Conservation (phyloP, 805 yeast genomes). For the Candida oleophila region DNA sequence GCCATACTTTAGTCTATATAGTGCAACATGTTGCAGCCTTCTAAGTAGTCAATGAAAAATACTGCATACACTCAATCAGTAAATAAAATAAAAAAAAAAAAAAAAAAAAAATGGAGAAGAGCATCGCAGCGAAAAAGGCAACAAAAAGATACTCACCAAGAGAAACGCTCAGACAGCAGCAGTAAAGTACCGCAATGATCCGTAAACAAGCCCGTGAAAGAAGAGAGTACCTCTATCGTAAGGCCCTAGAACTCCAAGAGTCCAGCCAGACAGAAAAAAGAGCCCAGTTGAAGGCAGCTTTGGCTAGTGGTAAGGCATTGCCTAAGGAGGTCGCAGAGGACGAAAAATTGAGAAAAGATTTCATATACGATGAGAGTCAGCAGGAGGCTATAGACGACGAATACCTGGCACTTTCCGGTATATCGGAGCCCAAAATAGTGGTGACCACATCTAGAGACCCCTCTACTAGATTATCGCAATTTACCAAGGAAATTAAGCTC, state of each 20-base stretch:
- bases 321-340: constrained; percentile 92
- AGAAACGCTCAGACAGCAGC: too few species aligned
- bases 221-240: constrained; percentile 86
- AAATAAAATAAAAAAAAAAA: too few species aligned
- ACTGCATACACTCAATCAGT: neutral
- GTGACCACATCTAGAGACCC: constrained; percentile 96
- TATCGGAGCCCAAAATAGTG: constrained; percentile 84
- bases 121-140: neutral
- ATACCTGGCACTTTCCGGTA: constrained; percentile 82
- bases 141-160: too few species aligned
- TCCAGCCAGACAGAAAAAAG: constrained; percentile 82
- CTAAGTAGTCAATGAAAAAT: neutral
- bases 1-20: too few species aligned
- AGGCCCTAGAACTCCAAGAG: constrained; percentile 88
- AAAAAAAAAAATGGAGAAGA: neutral
- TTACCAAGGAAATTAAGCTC: constrained; percentile 86
- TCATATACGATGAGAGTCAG: constrained; percentile 79
- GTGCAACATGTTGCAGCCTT: neutral
- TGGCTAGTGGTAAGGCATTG: constrained; percentile 88
- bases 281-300: constrained; percentile 79
- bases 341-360: constrained; percentile 73
- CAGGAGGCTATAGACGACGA: constrained; percentile 82
- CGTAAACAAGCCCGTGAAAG: constrained; percentile 96
- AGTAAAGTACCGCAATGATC: constrained; percentile 43
- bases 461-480: constrained; percentile 78